Evolutionary conservation across 352 stramenopile species (phyloP).

Genomic region (Globisporangium yorkense): DNA sequence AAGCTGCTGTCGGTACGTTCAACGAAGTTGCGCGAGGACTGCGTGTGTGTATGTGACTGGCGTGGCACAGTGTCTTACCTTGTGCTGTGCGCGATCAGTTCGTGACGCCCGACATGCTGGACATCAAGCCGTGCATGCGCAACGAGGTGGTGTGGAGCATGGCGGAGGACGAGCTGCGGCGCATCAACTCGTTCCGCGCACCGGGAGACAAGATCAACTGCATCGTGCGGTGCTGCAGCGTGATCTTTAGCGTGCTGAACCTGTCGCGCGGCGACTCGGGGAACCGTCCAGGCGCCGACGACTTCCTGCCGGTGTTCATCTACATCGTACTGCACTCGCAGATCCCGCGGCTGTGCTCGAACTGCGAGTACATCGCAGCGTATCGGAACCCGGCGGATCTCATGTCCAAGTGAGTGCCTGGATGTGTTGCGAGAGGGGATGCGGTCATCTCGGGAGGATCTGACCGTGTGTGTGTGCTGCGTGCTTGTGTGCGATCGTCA

Average conservation of each 20-base stretch:
- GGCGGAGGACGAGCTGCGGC: slow-evolving; percentile 82
- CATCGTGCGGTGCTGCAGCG: slow-evolving; percentile 81
- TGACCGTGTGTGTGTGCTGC: neutral
- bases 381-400: slow-evolving; percentile 86
- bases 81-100: slow-evolving; percentile 27
- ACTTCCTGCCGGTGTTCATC: slow-evolving; percentile 92
- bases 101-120: slow-evolving; percentile 83
- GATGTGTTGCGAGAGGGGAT: neutral
- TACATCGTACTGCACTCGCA: slow-evolving; percentile 89
- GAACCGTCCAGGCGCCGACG: slow-evolving; percentile 73
- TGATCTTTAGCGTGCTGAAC: slow-evolving; percentile 89
- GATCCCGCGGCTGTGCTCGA: slow-evolving; percentile 83
- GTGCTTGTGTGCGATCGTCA: slow-evolving; percentile 14
- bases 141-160: slow-evolving; percentile 89
- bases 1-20: slow-evolving; percentile 63
- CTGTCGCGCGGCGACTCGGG: slow-evolving; percentile 61
- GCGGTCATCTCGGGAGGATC: neutral
- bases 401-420: slow-evolving; percentile 77
- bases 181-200: slow-evolving; percentile 84
- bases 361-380: slow-evolving; percentile 89
- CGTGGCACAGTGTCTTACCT: neutral
- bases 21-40: neutral
- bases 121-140: slow-evolving; percentile 87
- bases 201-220: slow-evolving; percentile 90
- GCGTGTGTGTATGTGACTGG: slow-evolving; percentile 1